Percentiles rank a stretch among this genome's conserved stretches.
Evolutionary conservation across 1,139 yeast species (phyloP).

Genomic region (Blastobotrys malaysiensis): DNA sequence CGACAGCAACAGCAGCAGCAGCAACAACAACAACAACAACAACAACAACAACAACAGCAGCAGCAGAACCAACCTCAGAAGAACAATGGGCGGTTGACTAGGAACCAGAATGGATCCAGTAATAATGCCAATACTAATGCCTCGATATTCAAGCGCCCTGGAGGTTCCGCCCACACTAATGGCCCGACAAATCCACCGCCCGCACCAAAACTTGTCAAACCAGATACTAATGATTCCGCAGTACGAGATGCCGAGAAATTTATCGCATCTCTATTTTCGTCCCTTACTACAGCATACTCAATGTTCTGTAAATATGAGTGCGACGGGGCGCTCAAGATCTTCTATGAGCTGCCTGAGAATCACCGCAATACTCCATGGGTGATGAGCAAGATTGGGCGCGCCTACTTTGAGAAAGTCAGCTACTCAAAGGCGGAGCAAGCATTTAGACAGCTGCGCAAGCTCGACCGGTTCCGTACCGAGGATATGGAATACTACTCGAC

Average conservation of each 20-base stretch:
- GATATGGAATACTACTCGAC: constrained; percentile 95
- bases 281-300: constrained; percentile 61
- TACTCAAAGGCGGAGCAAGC: constrained; percentile 68
- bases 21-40: constrained; percentile 2
- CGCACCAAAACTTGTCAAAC: not conserved
- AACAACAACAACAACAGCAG: not conserved
- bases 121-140: not conserved
- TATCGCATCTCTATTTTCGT: constrained; percentile 48
- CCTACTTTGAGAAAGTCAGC: constrained; percentile 83
- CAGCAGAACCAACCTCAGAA: constrained; percentile 1
- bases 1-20: constrained; percentile 11
- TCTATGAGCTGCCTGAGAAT: constrained; percentile 56
- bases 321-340: constrained; percentile 66
- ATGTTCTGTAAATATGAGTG: constrained; percentile 70
- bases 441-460: constrained; percentile 54
- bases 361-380: constrained; percentile 85
- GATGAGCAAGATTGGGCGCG: constrained; percentile 67
- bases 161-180: not conserved
- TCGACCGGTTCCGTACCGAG: constrained; percentile 74
- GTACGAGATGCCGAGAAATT: constrained; percentile 40
- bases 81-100: not conserved
- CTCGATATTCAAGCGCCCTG: not conserved
- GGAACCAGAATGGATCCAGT: not conserved
- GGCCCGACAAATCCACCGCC: not conserved
- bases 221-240: constrained; percentile 1